Conservation (phyloP, 345 rosid species). For the Turritis glabra region DNA sequence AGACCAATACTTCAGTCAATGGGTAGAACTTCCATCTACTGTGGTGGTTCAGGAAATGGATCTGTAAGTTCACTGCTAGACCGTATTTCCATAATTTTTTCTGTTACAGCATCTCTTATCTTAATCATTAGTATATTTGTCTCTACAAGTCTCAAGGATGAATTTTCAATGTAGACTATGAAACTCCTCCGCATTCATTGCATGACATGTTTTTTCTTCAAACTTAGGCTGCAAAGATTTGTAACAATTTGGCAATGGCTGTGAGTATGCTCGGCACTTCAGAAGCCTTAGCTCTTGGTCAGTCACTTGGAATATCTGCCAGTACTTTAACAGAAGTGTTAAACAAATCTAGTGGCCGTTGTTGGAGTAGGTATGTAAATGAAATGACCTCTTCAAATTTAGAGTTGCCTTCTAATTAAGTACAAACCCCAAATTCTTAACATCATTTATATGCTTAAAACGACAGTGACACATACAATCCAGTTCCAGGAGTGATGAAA, state of each 20-base stretch:
- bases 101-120: not conserved
- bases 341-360: constrained; percentile 85
- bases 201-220: constrained; percentile 2
- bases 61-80: constrained; percentile 60
- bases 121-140: not conserved
- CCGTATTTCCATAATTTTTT: not conserved
- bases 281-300: constrained; percentile 93
- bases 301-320: constrained; percentile 75
- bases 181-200: no score
- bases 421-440: not conserved
- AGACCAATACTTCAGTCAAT: constrained; percentile 69
- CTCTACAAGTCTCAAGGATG: not conserved
- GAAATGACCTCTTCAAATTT: not conserved
- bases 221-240: constrained; percentile 86
- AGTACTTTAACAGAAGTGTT: constrained; percentile 68
- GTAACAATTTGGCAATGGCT: constrained; percentile 93
- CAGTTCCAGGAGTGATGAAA: constrained; percentile 97
- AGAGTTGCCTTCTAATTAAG: not conserved
- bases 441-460: not conserved
- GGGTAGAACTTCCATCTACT: constrained; percentile 77
- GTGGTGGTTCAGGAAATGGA: constrained; percentile 96
- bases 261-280: constrained; percentile 94
- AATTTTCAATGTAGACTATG: not conserved
- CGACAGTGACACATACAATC: constrained; percentile 83
- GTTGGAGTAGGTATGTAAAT: constrained; percentile 81